Conservation (phyloP, 768 basidiomycete genomes). For the Favolaschia claudopus region DNA sequence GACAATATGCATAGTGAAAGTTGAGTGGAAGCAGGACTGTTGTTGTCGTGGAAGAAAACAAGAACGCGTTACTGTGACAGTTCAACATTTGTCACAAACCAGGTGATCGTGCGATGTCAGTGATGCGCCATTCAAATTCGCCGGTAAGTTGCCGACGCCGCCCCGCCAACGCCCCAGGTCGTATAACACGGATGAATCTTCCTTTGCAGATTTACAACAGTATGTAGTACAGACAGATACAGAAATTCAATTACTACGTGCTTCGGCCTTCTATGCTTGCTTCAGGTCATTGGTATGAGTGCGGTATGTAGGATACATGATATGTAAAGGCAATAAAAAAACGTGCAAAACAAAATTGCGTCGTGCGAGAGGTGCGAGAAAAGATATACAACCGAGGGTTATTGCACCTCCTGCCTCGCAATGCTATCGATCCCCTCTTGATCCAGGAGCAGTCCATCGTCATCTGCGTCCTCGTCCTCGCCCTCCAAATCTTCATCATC, state of each 20-base stretch:
- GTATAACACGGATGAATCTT: no score
- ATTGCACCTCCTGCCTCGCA: conserved; percentile 27
- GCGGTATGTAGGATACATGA: no score
- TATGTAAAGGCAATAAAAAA: conserved; percentile 15
- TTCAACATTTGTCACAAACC: neutral
- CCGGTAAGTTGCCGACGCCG: no score
- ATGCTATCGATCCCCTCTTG: conserved; percentile 29
- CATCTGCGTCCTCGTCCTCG: conserved; percentile 27
- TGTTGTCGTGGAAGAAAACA: neutral
- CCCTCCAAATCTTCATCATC: conserved; percentile 25
- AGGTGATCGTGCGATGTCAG: neutral
- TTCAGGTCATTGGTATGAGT: no score
- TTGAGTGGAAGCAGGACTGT: neutral
- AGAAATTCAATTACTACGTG: conserved; percentile 1
- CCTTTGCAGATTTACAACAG: no score
- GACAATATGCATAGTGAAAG: conserved; percentile 17
- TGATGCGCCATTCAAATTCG: no score
- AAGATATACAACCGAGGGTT: conserved; percentile 9
- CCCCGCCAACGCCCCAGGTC: no score
- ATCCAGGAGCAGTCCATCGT: conserved; percentile 27
- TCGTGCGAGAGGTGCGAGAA: neutral
- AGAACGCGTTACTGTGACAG: neutral
- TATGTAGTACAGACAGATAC: conserved; percentile 13
- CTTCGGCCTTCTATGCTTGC: no score
- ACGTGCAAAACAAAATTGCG: neutral